Percentiles rank a stretch among this genome's conserved stretches.
These are phyloP conservation scores for Mortierella antarctica DNA, from an alignment of 192 early-diverging fungal genomes.

Conservation along the genomic window DNA sequence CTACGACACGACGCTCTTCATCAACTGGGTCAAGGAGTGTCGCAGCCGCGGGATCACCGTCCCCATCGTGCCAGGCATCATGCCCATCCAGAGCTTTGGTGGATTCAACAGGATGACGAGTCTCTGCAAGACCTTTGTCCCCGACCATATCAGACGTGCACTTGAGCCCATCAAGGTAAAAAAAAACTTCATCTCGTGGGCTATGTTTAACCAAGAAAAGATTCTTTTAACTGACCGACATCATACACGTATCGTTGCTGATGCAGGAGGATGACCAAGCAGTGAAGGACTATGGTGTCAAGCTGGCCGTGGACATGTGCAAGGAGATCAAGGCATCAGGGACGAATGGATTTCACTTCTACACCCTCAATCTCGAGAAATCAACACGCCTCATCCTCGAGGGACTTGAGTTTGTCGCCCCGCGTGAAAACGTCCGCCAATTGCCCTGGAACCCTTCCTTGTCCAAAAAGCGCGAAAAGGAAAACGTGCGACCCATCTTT, in stretches of 20 bases:
- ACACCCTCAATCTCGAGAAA: slow-evolving; percentile 93
- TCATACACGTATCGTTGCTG: background rate
- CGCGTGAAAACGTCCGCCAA: slow-evolving; percentile 71
- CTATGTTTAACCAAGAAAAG: too few relatives aligned
- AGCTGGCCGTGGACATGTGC: slow-evolving; percentile 83
- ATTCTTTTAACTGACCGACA: too few relatives aligned
- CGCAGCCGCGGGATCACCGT: slow-evolving; percentile 77
- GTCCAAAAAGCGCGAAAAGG: slow-evolving; percentile 81
- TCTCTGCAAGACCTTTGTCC: slow-evolving; percentile 88
- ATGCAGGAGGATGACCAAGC: slow-evolving; percentile 87
- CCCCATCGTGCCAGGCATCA: slow-evolving; percentile 91
- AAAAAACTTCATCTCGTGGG: background rate
- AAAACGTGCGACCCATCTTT: slow-evolving; percentile 98
- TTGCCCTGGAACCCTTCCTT: slow-evolving; percentile 83
- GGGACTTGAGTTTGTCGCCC: slow-evolving; percentile 73
- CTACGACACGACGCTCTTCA: slow-evolving; percentile 84
- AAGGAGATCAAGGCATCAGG: slow-evolving; percentile 64
- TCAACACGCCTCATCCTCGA: slow-evolving; percentile 87
- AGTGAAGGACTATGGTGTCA: slow-evolving; percentile 93
- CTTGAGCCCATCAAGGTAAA: slow-evolving; percentile 87
- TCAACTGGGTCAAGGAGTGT: slow-evolving; percentile 81
- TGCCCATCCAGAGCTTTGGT: slow-evolving; percentile 94
- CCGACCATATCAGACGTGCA: slow-evolving; percentile 73
- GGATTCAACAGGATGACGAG: slow-evolving; percentile 90
- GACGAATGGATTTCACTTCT: slow-evolving; percentile 87